Evolutionary conservation across 305 asterid genomes (phyloP), one percentile per base, ranked within the genome.

Genomic region (Andrographis paniculata): DNA sequence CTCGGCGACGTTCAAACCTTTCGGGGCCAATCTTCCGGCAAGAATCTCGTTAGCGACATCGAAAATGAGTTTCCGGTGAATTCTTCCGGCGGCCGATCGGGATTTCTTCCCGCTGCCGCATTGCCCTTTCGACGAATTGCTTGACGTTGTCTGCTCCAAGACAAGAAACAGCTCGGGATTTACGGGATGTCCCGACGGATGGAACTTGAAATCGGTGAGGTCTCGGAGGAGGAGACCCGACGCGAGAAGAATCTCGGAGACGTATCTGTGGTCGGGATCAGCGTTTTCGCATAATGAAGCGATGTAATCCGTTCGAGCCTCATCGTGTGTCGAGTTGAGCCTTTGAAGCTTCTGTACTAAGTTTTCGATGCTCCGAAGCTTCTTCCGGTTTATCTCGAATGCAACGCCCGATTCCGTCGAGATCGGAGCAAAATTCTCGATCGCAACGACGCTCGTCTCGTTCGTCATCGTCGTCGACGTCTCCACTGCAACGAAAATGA

Each of bases 181-280:
- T 70, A 87, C 79, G 0, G 96, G 95, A 51, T 75, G 64, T 20
- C 99, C 93, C 0, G 99, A 80, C 1, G 71, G 76, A 47, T 91
- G 96, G 56, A 83, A 81, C 65, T 80, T 89, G 70, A 91, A 80
- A 52, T 67, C 69, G 36, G 80, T 72, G 7, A 89, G 80, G 60
- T 83, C 95, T 52, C 87, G 70, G 28, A 91, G 96, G 53, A 87
- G 89, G 54, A 91, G 93, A 12, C 99, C 96, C 0, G 99, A 91
- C 45, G 96, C 95, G 59, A 91, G 66, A 45, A 91, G 67, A 55
- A 91, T 77, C 68, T 91, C 96, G 1, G 95, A 86, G 40, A 86
- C 58, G 74, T 87, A 87, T 61, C 96, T 63, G 64, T 84, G 80
- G 42, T 87, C 93, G 0, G 89, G 96, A 39, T 80, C 61, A 5